Conservation (phyloP, 768 basidiomycete genomes). For the Tylopilus felleus region DNA sequence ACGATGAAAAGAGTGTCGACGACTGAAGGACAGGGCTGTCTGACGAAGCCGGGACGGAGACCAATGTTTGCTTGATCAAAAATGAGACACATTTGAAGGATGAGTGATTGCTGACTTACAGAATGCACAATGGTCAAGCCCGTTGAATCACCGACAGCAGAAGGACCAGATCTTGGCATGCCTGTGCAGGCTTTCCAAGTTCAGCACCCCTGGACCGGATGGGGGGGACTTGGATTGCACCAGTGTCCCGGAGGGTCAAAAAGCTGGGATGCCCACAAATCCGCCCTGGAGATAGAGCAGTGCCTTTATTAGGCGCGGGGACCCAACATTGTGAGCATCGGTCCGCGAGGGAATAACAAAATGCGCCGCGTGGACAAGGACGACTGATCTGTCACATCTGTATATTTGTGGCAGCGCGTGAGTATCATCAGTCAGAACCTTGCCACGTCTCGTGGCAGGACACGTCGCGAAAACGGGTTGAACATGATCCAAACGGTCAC, state of each 20-base stretch:
- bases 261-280: not conserved
- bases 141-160: not conserved
- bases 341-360: constrained; percentile 8
- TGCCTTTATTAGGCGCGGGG: constrained; percentile 10
- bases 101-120: not conserved
- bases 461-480: not conserved
- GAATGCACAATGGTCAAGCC: not conserved
- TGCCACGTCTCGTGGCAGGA: not conserved
- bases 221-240: not conserved
- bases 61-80: not conserved
- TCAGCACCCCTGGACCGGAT: not conserved
- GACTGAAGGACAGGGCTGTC: not conserved
- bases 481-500: not conserved
- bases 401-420: constrained; percentile 9
- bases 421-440: not conserved
- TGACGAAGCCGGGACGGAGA: not conserved
- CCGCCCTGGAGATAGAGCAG: not conserved
- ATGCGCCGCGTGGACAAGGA: constrained; percentile 5
- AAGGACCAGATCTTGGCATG: not conserved
- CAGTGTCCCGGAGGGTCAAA: not conserved
- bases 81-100: not conserved
- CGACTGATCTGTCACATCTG: not conserved
- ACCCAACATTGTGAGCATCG: not conserved
- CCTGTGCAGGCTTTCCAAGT: not conserved
- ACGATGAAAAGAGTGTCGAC: not conserved